phyloP scores from a whole-genome alignment of 345 rosid species.

The Garcia nutans region DNA sequence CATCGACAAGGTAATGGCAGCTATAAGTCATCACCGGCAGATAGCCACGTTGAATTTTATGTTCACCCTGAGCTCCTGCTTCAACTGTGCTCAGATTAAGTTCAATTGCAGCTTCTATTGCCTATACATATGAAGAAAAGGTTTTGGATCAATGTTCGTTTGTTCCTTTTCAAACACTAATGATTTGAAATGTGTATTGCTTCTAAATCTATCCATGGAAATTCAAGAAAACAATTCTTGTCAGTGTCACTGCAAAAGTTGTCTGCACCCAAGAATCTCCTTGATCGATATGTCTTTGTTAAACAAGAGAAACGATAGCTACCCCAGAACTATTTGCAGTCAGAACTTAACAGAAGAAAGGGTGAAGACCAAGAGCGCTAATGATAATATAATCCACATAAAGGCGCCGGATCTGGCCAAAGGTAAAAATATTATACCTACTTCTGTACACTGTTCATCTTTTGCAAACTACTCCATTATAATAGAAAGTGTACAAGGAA shows the following conservation, averaged over 20 bases:
- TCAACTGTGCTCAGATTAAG: constrained; percentile 73
- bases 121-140: constrained; percentile 41
- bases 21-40: constrained; percentile 85
- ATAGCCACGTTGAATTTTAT: constrained; percentile 92
- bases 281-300: neutral
- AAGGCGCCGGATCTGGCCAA: neutral
- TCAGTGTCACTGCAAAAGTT: neutral
- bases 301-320: neutral
- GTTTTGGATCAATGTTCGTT: neutral
- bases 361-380: neutral
- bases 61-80: constrained; percentile 99
- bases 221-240: neutral
- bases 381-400: neutral
- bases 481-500: no score
- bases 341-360: neutral
- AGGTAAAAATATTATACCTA: neutral
- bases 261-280: neutral
- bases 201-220: neutral
- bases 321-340: neutral
- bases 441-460: no score
- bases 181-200: neutral
- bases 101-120: constrained; percentile 91
- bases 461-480: neutral
- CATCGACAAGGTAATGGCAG: constrained; percentile 74
- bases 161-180: neutral